Conservation (phyloP, 352 stramenopile species). For the Phytophthora pistaciae region DNA sequence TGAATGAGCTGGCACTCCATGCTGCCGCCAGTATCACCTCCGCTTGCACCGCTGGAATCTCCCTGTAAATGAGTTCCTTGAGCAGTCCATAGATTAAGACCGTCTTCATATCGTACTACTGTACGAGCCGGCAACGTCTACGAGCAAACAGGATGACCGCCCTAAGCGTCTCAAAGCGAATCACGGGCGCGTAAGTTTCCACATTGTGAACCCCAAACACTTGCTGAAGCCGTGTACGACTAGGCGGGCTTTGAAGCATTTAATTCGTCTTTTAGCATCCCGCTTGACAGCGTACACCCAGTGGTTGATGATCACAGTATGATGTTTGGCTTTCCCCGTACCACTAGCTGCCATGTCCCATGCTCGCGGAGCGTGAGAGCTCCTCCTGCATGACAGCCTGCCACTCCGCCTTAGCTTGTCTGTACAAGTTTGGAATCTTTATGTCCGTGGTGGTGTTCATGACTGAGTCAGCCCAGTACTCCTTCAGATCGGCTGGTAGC, state of each 20-base stretch:
- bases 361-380: background rate
- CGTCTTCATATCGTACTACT: too few species aligned
- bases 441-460: background rate
- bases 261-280: background rate
- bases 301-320: background rate
- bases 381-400: background rate
- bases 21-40: too few species aligned
- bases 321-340: background rate
- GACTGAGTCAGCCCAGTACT: background rate
- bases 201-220: too few species aligned
- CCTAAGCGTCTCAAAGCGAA: too few species aligned
- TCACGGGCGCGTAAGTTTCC: too few species aligned
- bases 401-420: background rate
- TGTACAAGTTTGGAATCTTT: background rate
- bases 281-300: background rate
- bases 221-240: too few species aligned
- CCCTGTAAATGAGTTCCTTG: too few species aligned
- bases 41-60: too few species aligned
- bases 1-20: too few species aligned
- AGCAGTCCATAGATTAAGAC: too few species aligned
- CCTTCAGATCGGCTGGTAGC: background rate
- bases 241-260: background rate
- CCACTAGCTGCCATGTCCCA: background rate
- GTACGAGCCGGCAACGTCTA: too few species aligned
- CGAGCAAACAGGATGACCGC: too few species aligned